Conservation (phyloP, 176 grass and related monocot species). For the Miscanthus lutarioriparius region DNA sequence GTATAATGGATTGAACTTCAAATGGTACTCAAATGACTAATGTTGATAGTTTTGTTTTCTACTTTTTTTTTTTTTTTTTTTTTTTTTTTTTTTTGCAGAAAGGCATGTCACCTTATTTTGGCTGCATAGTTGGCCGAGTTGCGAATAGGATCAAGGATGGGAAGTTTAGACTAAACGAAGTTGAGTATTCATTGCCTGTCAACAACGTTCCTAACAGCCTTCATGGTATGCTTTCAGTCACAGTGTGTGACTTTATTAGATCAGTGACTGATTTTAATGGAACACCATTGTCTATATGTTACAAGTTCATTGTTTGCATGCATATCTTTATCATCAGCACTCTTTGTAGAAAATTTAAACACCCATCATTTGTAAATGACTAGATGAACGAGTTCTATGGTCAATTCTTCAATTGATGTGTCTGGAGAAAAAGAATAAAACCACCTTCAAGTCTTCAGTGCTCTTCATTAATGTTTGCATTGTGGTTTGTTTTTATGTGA, state of each 20-base stretch:
- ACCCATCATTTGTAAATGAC: neutral
- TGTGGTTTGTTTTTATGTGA: neutral
- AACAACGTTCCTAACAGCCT: constrained; percentile 83
- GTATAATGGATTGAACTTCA: constrained; percentile 3
- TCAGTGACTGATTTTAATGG: neutral
- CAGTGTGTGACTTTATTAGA: neutral
- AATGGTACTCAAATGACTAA: neutral
- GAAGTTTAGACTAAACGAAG: constrained; percentile 59
- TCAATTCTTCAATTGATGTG: neutral
- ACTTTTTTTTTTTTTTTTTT: neutral
- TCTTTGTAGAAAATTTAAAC: neutral
- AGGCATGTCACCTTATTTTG: constrained; percentile 78
- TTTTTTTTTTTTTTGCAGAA: constrained; percentile 38
- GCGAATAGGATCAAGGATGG: constrained; percentile 87
- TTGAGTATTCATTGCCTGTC: constrained; percentile 65
- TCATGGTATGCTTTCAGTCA: constrained; percentile 52
- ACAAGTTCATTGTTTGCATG: neutral
- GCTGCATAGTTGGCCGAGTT: constrained; percentile 91
- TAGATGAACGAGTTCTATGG: neutral
- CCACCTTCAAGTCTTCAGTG: neutral
- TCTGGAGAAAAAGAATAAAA: neutral
- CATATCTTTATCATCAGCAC: neutral
- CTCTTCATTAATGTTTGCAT: neutral
- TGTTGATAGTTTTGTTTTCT: neutral
- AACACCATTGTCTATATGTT: neutral